Conservation (phyloP, 2,329 filamentous ascomycete species). For the Lizonia empirigonia region DNA sequence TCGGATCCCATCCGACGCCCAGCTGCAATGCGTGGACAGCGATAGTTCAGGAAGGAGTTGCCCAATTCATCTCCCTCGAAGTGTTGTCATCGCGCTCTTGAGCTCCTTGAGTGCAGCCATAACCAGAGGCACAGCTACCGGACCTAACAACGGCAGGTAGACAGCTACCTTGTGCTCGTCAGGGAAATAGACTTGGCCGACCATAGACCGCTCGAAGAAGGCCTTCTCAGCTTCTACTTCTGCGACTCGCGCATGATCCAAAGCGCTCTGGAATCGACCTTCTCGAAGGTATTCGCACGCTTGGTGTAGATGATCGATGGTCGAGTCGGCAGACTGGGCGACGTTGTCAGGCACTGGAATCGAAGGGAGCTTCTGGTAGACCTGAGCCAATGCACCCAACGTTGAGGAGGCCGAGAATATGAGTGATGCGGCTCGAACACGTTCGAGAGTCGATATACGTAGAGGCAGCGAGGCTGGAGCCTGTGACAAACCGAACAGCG, state of each 20-base stretch:
- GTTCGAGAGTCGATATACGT: conserved; percentile 79
- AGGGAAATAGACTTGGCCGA: conserved; percentile 96
- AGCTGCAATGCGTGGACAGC: background rate
- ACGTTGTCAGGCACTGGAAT: conserved; percentile 91
- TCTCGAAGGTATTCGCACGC: conserved; percentile 73
- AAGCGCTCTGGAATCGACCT: conserved; percentile 66
- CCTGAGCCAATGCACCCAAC: conserved; percentile 85
- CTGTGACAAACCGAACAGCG: conserved; percentile 82
- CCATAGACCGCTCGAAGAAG: conserved; percentile 99
- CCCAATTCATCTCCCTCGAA: conserved; percentile 1
- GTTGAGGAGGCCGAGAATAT: conserved; percentile 90
- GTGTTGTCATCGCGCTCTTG: conserved; percentile 18
- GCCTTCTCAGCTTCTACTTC: conserved; percentile 89
- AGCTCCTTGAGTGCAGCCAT: conserved; percentile 81
- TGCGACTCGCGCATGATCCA: conserved; percentile 81
- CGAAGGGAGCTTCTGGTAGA: conserved; percentile 78
- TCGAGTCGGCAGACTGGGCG: conserved; percentile 80
- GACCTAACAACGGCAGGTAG: conserved; percentile 88
- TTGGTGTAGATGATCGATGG: conserved; percentile 75
- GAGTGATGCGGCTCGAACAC: conserved; percentile 84
- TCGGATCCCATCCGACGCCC: background rate
- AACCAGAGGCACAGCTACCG: conserved; percentile 85
- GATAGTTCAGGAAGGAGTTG: background rate
- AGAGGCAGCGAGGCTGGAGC: conserved; percentile 79
- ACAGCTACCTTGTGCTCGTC: conserved; percentile 98